Conservation (phyloP, 805 yeast species). For the Teunomyces kruisii region DNA sequence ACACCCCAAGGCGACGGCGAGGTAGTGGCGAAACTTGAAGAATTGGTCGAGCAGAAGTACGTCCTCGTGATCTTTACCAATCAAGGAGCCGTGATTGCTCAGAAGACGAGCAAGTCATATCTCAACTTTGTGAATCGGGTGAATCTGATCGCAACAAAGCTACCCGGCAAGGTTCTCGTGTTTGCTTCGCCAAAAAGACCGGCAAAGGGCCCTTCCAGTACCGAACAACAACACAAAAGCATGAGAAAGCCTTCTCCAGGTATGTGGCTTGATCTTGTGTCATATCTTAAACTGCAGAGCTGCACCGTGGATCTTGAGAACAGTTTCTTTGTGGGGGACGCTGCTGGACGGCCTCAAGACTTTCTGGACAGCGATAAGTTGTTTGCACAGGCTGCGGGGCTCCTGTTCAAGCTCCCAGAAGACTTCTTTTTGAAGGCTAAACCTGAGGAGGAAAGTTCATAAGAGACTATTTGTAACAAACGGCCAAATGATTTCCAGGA, state of each 20-base stretch:
- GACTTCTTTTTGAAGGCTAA: constrained; percentile 42
- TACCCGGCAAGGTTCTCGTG: constrained; percentile 35
- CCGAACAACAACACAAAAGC: constrained; percentile 20
- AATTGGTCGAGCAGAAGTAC: constrained; percentile 23
- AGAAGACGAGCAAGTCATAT: constrained; percentile 31
- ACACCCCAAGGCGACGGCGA: constrained; percentile 14
- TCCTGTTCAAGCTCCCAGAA: constrained; percentile 72
- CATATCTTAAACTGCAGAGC: constrained; percentile 32
- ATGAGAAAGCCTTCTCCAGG: constrained; percentile 78
- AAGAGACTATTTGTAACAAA: too few species aligned
- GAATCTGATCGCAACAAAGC: constrained; percentile 30
- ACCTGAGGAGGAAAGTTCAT: not conserved
- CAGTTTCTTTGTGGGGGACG: constrained; percentile 88
- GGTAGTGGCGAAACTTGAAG: constrained; percentile 22
- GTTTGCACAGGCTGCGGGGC: constrained; percentile 57
- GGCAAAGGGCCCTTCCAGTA: constrained; percentile 19
- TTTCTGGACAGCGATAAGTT: constrained; percentile 74
- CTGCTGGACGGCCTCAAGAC: constrained; percentile 82
- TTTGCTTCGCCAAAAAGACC: constrained; percentile 68
- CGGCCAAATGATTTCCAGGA: too few species aligned
- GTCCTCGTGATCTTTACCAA: constrained; percentile 76
- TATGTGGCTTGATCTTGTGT: constrained; percentile 62
- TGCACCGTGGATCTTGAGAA: constrained; percentile 36
- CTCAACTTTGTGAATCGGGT: constrained; percentile 44
- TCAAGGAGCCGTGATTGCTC: constrained; percentile 69